These are phyloP conservation scores for Sphagnum contortum DNA, from an alignment of 225 moss, liverwort and hornwort genomes.

Conservation along the genomic window DNA sequence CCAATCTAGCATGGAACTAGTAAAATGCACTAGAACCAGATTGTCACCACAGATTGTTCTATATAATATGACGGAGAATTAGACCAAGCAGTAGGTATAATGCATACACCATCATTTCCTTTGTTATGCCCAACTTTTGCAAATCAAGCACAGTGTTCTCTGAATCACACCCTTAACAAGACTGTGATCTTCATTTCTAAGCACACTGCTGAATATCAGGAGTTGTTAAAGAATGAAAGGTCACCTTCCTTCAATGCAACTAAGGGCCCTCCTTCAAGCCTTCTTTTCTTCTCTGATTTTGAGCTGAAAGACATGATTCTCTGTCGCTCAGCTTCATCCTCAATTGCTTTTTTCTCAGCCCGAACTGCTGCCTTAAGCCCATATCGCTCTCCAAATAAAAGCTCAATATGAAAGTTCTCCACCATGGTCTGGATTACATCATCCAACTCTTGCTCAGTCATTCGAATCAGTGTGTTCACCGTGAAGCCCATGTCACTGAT, in stretches of 20 bases:
- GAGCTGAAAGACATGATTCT: constrained; percentile 32
- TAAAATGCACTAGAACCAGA: too few species aligned
- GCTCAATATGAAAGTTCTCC: constrained; percentile 47
- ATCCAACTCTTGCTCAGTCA: constrained; percentile 57
- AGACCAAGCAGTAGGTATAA: too few species aligned
- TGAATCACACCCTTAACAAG: too few species aligned
- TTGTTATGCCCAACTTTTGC: too few species aligned
- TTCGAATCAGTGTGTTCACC: constrained; percentile 44
- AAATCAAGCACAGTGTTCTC: too few species aligned
- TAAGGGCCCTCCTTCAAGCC: constrained; percentile 31
- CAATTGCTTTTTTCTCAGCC: constrained; percentile 48
- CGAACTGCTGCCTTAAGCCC: constrained; percentile 61
- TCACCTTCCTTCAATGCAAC: constrained; percentile 26
- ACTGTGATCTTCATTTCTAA: too few species aligned
- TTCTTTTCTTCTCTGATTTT: constrained; percentile 42
- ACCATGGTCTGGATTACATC: constrained; percentile 52
- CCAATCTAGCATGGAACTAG: too few species aligned
- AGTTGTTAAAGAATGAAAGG: too few species aligned
- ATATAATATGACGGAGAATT: too few species aligned
- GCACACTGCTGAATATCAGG: too few species aligned
- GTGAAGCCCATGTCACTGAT: constrained; percentile 66
- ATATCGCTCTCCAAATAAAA: constrained; percentile 57
- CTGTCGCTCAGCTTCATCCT: constrained; percentile 47
- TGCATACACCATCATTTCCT: too few species aligned
- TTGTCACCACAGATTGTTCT: too few species aligned